phyloP scores from a whole-genome alignment of 2,329 filamentous ascomycete species.

The Penicillium sp. region DNA sequence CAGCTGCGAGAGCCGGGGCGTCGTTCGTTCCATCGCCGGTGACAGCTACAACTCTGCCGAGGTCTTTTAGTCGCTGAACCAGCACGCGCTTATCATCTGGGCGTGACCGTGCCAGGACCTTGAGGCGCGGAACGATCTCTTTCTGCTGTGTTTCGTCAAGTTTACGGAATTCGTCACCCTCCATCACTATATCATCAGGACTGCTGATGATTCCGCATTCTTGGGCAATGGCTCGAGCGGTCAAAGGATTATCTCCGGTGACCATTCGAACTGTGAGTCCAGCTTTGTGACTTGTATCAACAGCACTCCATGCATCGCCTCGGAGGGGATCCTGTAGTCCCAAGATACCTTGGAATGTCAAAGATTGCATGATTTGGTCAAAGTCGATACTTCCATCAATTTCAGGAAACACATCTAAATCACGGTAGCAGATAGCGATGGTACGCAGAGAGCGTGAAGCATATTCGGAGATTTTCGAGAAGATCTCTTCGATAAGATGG shows the following conservation, averaged over 20 bases:
- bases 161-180: slow-evolving; percentile 61
- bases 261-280: slow-evolving; percentile 68
- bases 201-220: slow-evolving; percentile 63
- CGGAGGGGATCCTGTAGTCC: slow-evolving; percentile 69
- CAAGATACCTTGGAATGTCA: slow-evolving; percentile 65
- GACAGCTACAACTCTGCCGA: slow-evolving; percentile 57
- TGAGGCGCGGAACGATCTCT: slow-evolving; percentile 53
- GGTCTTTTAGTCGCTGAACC: slow-evolving; percentile 56
- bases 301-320: slow-evolving; percentile 61
- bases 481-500: slow-evolving; percentile 21
- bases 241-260: slow-evolving; percentile 67
- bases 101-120: slow-evolving; percentile 61
- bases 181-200: slow-evolving; percentile 58
- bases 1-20: slow-evolving; percentile 59
- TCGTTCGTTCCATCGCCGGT: slow-evolving; percentile 65
- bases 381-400: slow-evolving; percentile 32
- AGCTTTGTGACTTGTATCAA: slow-evolving; percentile 61
- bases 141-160: slow-evolving; percentile 56
- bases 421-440: slow-evolving; percentile 70
- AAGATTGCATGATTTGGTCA: slow-evolving; percentile 62
- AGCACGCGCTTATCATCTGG: slow-evolving; percentile 62
- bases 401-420: slow-evolving; percentile 65
- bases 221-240: slow-evolving; percentile 66
- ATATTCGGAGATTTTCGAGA: slow-evolving; percentile 36
- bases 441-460: slow-evolving; percentile 65